phyloP scores from a whole-genome alignment of 140 eudicot species.

The Flaveria floridana region DNA sequence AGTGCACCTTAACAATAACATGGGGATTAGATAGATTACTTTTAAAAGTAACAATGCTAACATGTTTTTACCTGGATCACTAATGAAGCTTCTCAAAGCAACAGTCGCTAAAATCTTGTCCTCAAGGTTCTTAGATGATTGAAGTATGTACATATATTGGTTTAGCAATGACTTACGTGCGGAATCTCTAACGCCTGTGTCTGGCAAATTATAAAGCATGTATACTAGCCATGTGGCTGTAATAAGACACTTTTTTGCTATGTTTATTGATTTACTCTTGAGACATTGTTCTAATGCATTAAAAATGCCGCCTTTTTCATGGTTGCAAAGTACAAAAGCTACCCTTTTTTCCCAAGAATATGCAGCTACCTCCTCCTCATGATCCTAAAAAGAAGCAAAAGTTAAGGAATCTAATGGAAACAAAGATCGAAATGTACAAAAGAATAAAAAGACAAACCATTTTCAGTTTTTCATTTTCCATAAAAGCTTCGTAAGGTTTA shows the following conservation, averaged over 20 bases:
- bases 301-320: constrained; percentile 68
- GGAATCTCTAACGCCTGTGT: constrained; percentile 60
- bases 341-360: constrained; percentile 64
- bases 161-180: constrained; percentile 63
- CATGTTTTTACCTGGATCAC: constrained; percentile 54
- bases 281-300: constrained; percentile 66
- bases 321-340: constrained; percentile 74
- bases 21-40: constrained; percentile 4
- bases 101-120: constrained; percentile 73
- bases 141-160: constrained; percentile 58
- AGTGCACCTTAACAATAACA: constrained; percentile 54
- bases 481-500: constrained; percentile 53
- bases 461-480: constrained; percentile 44
- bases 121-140: constrained; percentile 68
- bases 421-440: background rate
- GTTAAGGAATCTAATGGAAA: background rate
- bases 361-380: constrained; percentile 61
- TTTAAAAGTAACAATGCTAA: background rate
- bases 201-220: constrained; percentile 65
- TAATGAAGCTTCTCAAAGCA: constrained; percentile 66
- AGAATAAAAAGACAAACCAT: constrained; percentile 39
- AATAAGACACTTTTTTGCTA: constrained; percentile 61
- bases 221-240: constrained; percentile 69
- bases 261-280: constrained; percentile 59
- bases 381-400: constrained; percentile 40